Evolutionary conservation across 2,329 filamentous ascomycete genomes (phyloP).

Genomic region (Paecilomyces formosus): DNA sequence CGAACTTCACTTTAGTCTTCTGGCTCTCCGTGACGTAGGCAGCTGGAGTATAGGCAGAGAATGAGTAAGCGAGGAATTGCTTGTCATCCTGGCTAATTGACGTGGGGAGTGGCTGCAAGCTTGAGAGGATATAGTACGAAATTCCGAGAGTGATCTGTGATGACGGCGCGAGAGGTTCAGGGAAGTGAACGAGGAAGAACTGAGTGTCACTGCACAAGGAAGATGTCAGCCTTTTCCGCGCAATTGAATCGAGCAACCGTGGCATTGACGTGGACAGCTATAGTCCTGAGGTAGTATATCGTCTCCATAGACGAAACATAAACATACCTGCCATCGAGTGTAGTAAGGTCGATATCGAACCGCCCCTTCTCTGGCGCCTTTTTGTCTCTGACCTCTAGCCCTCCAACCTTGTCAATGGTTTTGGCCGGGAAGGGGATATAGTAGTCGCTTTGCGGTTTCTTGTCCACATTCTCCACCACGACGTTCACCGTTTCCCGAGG

Average conservation of each 20-base stretch:
- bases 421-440: conserved; percentile 77
- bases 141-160: conserved; percentile 81
- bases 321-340: conserved; percentile 52
- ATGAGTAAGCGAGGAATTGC: conserved; percentile 79
- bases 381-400: conserved; percentile 86
- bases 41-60: conserved; percentile 77
- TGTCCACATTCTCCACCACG: conserved; percentile 81
- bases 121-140: conserved; percentile 70
- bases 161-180: conserved; percentile 65
- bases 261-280: conserved; percentile 4
- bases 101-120: conserved; percentile 73
- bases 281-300: neutral
- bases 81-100: conserved; percentile 74
- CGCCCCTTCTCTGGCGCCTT: conserved; percentile 62
- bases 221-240: neutral
- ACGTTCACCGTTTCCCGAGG: conserved; percentile 87
- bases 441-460: conserved; percentile 77
- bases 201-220: conserved; percentile 53
- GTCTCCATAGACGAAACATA: conserved; percentile 44
- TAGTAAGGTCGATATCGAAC: conserved; percentile 64
- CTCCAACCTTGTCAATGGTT: conserved; percentile 69
- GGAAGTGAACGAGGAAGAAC: conserved; percentile 78
- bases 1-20: conserved; percentile 93
- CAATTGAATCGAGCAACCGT: conserved; percentile 7
- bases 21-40: conserved; percentile 84